These are phyloP conservation scores for Talaromyces marneffei DNA, from an alignment of 2,329 filamentous ascomycete genomes.

Conservation along the genomic window DNA sequence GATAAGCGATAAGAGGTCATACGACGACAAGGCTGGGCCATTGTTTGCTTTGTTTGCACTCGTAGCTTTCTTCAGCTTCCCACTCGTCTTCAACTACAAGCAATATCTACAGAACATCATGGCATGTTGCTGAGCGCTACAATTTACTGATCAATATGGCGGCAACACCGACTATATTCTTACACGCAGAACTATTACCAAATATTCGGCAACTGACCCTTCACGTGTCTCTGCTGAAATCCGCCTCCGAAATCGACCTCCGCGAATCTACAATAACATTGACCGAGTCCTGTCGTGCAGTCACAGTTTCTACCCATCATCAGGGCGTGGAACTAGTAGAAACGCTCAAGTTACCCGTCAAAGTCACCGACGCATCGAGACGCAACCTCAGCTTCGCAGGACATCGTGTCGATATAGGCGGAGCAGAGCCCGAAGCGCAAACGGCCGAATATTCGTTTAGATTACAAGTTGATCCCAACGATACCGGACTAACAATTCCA, in stretches of 20 bases:
- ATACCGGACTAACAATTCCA: conserved; percentile 13
- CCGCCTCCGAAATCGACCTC: conserved; percentile 1
- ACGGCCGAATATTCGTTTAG: conserved; percentile 48
- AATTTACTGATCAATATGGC: neutral
- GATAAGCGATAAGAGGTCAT: conserved; percentile 10
- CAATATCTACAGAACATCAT: neutral
- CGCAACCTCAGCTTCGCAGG: conserved; percentile 17
- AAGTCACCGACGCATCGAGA: conserved; percentile 26
- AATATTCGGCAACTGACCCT: conserved; percentile 57
- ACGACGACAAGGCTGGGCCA: neutral
- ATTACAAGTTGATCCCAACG: conserved; percentile 45
- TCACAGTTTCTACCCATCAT: conserved; percentile 33
- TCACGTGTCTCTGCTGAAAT: conserved; percentile 44
- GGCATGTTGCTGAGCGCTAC: neutral
- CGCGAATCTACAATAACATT: conserved; percentile 24
- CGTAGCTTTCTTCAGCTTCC: neutral
- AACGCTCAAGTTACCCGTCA: conserved; percentile 46
- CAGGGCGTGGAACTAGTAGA: conserved; percentile 15
- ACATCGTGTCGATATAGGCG: conserved; percentile 6
- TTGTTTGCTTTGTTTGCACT: conserved; percentile 9
- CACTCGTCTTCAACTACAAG: neutral
- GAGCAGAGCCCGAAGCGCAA: conserved; percentile 10
- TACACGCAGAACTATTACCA: conserved; percentile 57
- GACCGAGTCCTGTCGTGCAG: conserved; percentile 30
- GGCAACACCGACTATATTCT: conserved; percentile 25